A percentile compares a stretch with the other conserved stretches of the same genome.
Conservation (phyloP, 306 rosid genomes). For the Prunus persica region DNA sequence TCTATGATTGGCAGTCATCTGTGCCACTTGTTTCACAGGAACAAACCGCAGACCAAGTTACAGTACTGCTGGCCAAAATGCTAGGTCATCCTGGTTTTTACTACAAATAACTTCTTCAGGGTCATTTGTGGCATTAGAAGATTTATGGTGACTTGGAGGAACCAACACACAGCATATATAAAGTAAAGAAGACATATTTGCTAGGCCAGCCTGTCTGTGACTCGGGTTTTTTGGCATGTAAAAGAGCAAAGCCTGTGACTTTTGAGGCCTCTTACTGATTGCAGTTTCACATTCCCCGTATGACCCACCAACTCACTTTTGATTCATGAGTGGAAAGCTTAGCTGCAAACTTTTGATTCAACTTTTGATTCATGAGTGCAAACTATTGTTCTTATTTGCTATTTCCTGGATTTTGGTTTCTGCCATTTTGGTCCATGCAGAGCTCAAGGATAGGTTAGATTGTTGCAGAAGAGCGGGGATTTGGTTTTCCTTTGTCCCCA, state of each 20-base stretch:
- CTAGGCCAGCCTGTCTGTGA: background rate
- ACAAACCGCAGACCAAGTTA: background rate
- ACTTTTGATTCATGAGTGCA: background rate
- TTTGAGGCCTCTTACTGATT: background rate
- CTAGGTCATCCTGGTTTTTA: too few relatives aligned
- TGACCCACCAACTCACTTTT: background rate
- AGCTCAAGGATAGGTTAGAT: background rate
- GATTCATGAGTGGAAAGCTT: background rate
- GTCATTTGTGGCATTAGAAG: too few relatives aligned
- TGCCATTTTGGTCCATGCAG: background rate
- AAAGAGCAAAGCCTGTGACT: background rate
- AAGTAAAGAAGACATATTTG: background rate
- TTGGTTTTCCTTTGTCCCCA: background rate
- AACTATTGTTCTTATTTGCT: background rate
- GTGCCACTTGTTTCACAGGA: background rate
- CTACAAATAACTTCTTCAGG: too few relatives aligned
- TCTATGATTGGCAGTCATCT: background rate
- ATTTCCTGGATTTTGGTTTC: background rate
- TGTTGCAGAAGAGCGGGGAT: background rate
- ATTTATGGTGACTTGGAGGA: too few relatives aligned
- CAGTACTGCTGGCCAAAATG: background rate
- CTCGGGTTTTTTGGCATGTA: background rate
- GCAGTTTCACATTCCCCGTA: background rate
- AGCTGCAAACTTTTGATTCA: background rate
- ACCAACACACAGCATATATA: too few relatives aligned